Evolutionary conservation across 1,284 basidiomycete genomes (phyloP).

Genomic region (Naganishia liquefaciens): DNA sequence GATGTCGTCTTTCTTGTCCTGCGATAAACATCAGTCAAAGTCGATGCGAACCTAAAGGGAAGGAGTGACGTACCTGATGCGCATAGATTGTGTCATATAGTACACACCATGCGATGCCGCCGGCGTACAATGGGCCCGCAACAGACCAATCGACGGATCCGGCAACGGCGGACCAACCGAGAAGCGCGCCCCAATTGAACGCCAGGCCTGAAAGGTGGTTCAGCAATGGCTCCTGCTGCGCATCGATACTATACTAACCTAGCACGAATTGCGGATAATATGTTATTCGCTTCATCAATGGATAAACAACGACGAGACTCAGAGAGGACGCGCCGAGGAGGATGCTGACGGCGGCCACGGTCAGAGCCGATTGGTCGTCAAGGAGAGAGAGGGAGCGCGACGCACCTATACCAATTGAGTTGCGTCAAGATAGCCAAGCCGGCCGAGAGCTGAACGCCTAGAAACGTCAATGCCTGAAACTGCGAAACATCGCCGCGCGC

Average conservation of each 20-base stretch:
- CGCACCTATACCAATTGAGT: constrained; percentile 88
- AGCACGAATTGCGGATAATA: constrained; percentile 95
- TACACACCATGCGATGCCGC: constrained; percentile 88
- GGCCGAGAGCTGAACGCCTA: constrained; percentile 76
- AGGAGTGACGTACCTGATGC: constrained; percentile 69
- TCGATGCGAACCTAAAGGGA: not conserved
- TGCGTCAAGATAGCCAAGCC: constrained; percentile 90
- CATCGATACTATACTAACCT: constrained; percentile 59
- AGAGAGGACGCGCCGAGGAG: constrained; percentile 86
- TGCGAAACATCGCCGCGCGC: constrained; percentile 79
- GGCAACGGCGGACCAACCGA: constrained; percentile 94
- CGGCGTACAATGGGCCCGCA: constrained; percentile 84
- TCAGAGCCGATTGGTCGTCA: not conserved
- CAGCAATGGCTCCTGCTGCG: constrained; percentile 3
- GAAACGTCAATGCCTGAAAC: constrained; percentile 75
- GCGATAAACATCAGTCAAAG: constrained; percentile 9
- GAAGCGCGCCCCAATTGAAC: constrained; percentile 95
- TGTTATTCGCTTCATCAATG: constrained; percentile 96
- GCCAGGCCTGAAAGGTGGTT: constrained; percentile 66
- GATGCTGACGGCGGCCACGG: constrained; percentile 66
- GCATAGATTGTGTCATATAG: constrained; percentile 99
- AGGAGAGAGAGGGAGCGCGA: not conserved
- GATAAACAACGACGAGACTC: constrained; percentile 83
- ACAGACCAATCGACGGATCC: constrained; percentile 79
- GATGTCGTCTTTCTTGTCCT: constrained; percentile 93